A percentile compares a stretch with the other conserved stretches of the same genome.
These are phyloP conservation scores for Phytophthora litchii DNA, from an alignment of 352 stramenopile genomes.

Conservation along the genomic window DNA sequence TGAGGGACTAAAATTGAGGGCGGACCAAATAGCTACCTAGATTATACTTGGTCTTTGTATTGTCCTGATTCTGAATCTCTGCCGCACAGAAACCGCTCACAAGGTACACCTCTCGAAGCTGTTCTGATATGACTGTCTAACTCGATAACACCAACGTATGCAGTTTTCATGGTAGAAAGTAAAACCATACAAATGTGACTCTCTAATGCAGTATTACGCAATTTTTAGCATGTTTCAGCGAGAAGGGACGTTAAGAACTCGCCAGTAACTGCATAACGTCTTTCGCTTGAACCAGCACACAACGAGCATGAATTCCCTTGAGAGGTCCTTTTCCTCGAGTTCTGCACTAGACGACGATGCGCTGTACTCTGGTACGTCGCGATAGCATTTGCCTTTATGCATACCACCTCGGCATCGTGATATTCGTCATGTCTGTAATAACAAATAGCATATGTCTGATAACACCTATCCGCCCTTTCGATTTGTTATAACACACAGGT, in stretches of 20 bases:
- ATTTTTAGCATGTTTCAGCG: not conserved
- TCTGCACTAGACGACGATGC: conserved; percentile 30
- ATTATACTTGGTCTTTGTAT: conserved; percentile 12
- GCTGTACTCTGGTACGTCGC: conserved; percentile 26
- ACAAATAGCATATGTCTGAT: conserved; percentile 6
- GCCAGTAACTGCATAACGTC: conserved; percentile 16
- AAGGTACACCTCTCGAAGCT: conserved; percentile 1
- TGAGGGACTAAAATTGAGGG: conserved; percentile 5
- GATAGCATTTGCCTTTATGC: not conserved
- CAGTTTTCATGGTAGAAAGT: not conserved
- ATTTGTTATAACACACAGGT: conserved; percentile 25
- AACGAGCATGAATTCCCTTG: conserved; percentile 26
- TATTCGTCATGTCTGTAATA: conserved; percentile 12
- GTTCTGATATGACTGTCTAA: conserved; percentile 9
- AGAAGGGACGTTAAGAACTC: conserved; percentile 23
- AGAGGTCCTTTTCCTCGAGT: conserved; percentile 27
- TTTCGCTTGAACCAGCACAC: conserved; percentile 1
- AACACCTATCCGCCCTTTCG: not conserved
- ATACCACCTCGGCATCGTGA: not conserved
- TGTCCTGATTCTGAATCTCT: conserved; percentile 2
- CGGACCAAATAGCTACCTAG: conserved; percentile 15
- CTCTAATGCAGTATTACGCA: no score
- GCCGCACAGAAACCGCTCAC: not conserved
- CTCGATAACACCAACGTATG: not conserved
- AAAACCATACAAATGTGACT: not conserved